Percentiles rank a stretch among this genome's conserved stretches.
These are phyloP conservation scores for Lipomyces mesembrius DNA, from an alignment of 805 yeast genomes.

Conservation along the genomic window DNA sequence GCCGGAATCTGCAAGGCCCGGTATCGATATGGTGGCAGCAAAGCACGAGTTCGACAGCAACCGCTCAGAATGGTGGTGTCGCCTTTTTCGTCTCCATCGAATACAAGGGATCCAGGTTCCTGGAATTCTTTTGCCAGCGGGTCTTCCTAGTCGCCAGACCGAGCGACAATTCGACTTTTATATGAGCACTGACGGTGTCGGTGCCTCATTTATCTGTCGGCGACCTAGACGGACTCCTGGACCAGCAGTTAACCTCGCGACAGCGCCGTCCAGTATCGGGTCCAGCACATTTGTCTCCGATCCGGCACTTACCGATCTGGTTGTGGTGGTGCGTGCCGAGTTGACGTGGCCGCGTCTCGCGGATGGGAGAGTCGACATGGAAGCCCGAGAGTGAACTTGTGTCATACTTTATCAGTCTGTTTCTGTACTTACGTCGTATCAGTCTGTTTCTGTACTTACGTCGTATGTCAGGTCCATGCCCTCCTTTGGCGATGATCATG, in stretches of 20 bases:
- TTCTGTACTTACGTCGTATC: not conserved
- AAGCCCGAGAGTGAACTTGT: not conserved
- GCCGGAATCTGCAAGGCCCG: too few species aligned
- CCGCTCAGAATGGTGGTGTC: not conserved
- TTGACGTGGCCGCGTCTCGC: not conserved
- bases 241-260: not conserved
- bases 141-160: constrained; percentile 1
- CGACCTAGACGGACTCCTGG: not conserved
- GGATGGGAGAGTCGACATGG: not conserved
- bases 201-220: not conserved
- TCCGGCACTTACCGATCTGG: not conserved
- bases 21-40: too few species aligned
- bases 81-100: not conserved
- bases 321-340: not conserved
- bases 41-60: not conserved
- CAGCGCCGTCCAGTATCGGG: not conserved
- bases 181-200: too few species aligned
- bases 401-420: not conserved
- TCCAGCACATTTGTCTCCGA: not conserved
- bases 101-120: not conserved
- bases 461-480: too few species aligned
- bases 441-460: too few species aligned
- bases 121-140: not conserved
- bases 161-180: too few species aligned
- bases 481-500: too few species aligned